Evolutionary conservation across 148 eudicot genomes (phyloP), one percentile per base, ranked within the genome.

Genomic region (Drosera capensis): DNA sequence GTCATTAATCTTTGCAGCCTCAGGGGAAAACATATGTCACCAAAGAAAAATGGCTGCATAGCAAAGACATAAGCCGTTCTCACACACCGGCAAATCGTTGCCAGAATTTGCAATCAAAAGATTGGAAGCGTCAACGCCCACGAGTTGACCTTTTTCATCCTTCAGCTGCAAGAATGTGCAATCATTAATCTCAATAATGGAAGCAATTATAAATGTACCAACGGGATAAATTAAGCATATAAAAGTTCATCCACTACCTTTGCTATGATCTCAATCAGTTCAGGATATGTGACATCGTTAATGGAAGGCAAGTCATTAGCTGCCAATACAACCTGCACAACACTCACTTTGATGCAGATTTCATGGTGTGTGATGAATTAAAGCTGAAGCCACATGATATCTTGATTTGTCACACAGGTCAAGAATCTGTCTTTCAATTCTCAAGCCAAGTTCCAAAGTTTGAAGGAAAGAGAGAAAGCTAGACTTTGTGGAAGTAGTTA

Each of bases 271-370:
- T 76, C 94, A 52, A 85, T 56, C 40, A 92, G 66, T 62, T 92
- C 95, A 52, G 68, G 50, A 55, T 81, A 92, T 36, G 95, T 85
- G 28, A 92, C 64, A 58, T 92, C 99, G 45, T 92, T 92, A 22
- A 92, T 85, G 26, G 99, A 92, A 57, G 99, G 95, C 58, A 92
- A 70, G 28, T 85, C 99, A 68, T 85, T 92, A 52, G 95, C 95
- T 44, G 99, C 94, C 75, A 85, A 67, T 17, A 92, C 77, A 65
- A 92, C 95, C 99, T 90, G 82, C 57, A 67, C 26, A 31, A 26
- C 22, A 55, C 16, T n/a, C n/a, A n/a, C n/a, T n/a, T n/a, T n/a
- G n/a, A n/a, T n/a, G n/a, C n/a, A n/a, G n/a, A n/a, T n/a, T n/a
- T n/a, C n/a, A n/a, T n/a, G n/a, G n/a, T n/a, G n/a, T n/a, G n/a